phyloP scores from a whole-genome alignment of 116 monocot species.

The Posidonia oceanica region DNA sequence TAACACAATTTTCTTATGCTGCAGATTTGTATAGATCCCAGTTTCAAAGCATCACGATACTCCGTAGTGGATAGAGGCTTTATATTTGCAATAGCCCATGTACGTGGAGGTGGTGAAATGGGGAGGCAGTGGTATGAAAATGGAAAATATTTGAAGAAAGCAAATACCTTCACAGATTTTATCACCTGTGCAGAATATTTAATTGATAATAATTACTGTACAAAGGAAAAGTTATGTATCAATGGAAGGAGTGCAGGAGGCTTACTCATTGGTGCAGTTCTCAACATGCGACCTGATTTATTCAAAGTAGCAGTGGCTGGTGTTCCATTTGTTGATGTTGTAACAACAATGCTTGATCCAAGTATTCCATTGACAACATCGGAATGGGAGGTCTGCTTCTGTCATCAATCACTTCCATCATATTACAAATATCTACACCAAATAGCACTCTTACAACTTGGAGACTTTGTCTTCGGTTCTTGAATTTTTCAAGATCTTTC shows the following conservation, averaged over 20 bases:
- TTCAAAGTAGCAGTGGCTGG: conserved; percentile 82
- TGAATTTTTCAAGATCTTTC: too few relatives aligned
- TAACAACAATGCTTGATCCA: conserved; percentile 96
- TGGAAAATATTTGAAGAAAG: conserved; percentile 83
- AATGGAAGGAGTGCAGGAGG: conserved; percentile 96
- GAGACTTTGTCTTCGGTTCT: too few relatives aligned
- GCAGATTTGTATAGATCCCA: conserved; percentile 77
- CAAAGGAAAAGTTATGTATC: conserved; percentile 75
- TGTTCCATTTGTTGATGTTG: conserved; percentile 93
- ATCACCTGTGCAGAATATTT: conserved; percentile 88
- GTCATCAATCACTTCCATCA: not conserved
- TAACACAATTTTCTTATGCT: not conserved
- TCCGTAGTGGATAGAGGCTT: conserved; percentile 88
- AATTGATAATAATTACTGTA: conserved; percentile 72
- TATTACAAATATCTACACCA: not conserved
- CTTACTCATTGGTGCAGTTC: conserved; percentile 79
- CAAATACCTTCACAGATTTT: conserved; percentile 89
- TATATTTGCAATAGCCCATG: conserved; percentile 85
- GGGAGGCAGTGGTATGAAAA: conserved; percentile 95
- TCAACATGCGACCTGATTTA: conserved; percentile 94
- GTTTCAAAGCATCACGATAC: conserved; percentile 55
- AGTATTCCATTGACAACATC: conserved; percentile 87
- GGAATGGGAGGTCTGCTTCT: conserved; percentile 81
- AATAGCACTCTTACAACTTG: too few relatives aligned
- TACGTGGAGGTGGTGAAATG: conserved; percentile 99